Percentiles rank a stretch among this genome's conserved stretches.
Evolutionary conservation across 2,329 filamentous ascomycete species (phyloP).

Genomic region (Metarhizium sp.): DNA sequence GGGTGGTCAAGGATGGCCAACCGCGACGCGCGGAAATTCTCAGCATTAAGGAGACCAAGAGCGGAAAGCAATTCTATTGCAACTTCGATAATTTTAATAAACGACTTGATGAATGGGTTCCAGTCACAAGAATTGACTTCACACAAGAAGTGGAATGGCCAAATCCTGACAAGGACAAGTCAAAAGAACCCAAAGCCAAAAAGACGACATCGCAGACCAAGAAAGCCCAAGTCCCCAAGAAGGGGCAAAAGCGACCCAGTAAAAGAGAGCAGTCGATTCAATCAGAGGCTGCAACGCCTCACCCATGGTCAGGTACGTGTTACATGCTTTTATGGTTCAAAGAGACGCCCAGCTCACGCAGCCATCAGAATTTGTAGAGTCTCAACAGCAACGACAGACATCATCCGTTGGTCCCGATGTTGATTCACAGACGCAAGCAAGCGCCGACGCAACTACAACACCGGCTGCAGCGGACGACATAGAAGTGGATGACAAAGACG

Average conservation of each 20-base stretch:
- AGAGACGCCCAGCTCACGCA: neutral
- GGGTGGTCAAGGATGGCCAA: slow-evolving; percentile 65
- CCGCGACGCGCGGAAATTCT: slow-evolving; percentile 89
- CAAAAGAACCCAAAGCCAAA: slow-evolving; percentile 70
- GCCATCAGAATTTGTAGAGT: slow-evolving; percentile 35
- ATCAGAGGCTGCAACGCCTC: slow-evolving; percentile 45
- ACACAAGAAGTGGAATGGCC: slow-evolving; percentile 93
- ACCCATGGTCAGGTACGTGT: slow-evolving; percentile 36
- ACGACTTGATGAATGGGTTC: slow-evolving; percentile 74
- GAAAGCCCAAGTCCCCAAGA: slow-evolving; percentile 48
- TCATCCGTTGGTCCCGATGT: slow-evolving; percentile 31
- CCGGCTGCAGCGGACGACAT: slow-evolving; percentile 39
- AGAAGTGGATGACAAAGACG: slow-evolving; percentile 43
- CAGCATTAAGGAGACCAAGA: slow-evolving; percentile 86
- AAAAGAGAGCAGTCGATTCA: slow-evolving; percentile 47
- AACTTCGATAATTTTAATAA: slow-evolving; percentile 99
- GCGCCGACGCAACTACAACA: slow-evolving; percentile 33
- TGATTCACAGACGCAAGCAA: slow-evolving; percentile 34
- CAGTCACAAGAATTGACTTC: slow-evolving; percentile 74
- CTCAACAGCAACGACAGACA: slow-evolving; percentile 35
- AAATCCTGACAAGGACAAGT: slow-evolving; percentile 72
- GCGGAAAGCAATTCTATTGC: slow-evolving; percentile 83
- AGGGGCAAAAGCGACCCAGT: slow-evolving; percentile 43
- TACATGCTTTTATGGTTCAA: neutral
- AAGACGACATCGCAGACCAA: slow-evolving; percentile 52